A percentile compares a stretch with the other conserved stretches of the same genome.
Evolutionary conservation across 1,284 basidiomycete species (phyloP).

Genomic region (Tilletia setariae): DNA sequence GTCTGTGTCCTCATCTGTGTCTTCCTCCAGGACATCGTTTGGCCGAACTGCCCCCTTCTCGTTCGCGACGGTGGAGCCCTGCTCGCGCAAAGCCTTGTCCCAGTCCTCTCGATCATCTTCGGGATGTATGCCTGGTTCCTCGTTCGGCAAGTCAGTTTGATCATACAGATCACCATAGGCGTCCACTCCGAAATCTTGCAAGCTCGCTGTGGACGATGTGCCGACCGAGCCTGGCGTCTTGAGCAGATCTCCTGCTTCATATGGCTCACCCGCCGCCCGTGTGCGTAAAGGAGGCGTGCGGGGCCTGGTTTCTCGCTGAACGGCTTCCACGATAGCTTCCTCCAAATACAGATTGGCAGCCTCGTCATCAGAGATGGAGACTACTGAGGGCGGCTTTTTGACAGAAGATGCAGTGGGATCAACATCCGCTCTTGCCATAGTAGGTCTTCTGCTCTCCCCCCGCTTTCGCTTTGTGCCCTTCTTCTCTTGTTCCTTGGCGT

Average conservation of each 20-base stretch:
- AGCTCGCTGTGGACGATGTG: background rate
- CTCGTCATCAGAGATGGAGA: conserved; percentile 14
- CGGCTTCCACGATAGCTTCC: background rate
- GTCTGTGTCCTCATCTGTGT: too few species aligned
- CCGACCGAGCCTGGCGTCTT: background rate
- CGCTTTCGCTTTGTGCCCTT: background rate
- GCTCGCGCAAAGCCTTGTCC: too few species aligned
- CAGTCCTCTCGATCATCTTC: background rate
- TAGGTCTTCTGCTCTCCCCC: too few species aligned
- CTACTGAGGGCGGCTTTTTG: conserved; percentile 1
- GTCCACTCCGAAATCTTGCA: conserved; percentile 9
- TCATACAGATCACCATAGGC: conserved; percentile 4
- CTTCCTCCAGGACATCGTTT: too few species aligned
- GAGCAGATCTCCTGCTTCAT: background rate
- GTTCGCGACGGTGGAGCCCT: too few species aligned
- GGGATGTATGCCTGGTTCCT: background rate
- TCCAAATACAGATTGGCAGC: background rate
- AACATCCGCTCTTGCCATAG: background rate
- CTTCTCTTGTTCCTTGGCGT: background rate
- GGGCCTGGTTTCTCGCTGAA: background rate
- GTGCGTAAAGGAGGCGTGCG: background rate
- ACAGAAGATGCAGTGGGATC: background rate
- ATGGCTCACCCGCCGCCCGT: background rate
- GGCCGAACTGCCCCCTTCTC: too few species aligned
- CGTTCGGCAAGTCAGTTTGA: background rate